A percentile compares a stretch with the other conserved stretches of the same genome.
Conservation (phyloP, 2,329 filamentous ascomycete genomes). For the Ophiostoma sp. region DNA sequence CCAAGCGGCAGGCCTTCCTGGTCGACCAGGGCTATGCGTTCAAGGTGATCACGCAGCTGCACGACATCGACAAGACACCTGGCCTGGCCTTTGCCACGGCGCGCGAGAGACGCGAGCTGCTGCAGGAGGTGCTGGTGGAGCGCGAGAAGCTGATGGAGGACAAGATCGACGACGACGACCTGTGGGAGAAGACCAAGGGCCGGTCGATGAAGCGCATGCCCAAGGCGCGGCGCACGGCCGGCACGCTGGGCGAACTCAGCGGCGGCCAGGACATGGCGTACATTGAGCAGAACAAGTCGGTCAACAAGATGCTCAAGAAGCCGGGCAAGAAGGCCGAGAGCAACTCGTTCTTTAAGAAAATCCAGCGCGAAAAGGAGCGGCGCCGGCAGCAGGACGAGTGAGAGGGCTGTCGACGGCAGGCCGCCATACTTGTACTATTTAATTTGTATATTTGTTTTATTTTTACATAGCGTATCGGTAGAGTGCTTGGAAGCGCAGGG, state of each 20-base stretch:
- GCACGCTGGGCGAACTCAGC: slow-evolving; percentile 76
- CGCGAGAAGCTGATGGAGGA: slow-evolving; percentile 43
- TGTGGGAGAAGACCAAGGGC: slow-evolving; percentile 32
- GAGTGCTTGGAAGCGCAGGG: background rate
- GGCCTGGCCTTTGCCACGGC: slow-evolving; percentile 75
- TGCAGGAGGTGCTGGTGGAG: slow-evolving; percentile 84
- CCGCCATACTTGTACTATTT: background rate
- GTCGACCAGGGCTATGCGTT: slow-evolving; percentile 98
- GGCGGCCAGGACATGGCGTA: slow-evolving; percentile 98
- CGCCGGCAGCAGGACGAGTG: slow-evolving; percentile 22
- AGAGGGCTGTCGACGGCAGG: background rate
- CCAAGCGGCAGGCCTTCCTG: slow-evolving; percentile 91
- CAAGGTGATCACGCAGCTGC: slow-evolving; percentile 94
- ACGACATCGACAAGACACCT: slow-evolving; percentile 80
- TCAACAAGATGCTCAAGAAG: slow-evolving; percentile 59
- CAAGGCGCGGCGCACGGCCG: slow-evolving; percentile 71
- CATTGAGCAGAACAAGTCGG: slow-evolving; percentile 71
- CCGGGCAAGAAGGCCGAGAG: slow-evolving; percentile 51
- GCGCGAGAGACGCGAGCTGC: slow-evolving; percentile 73
- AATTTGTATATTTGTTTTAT: background rate
- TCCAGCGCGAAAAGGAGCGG: slow-evolving; percentile 57
- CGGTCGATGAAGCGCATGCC: slow-evolving; percentile 27
- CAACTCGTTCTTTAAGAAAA: slow-evolving; percentile 60
- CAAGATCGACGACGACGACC: slow-evolving; percentile 37
- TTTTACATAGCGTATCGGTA: background rate